Base-by-base conservation (phyloP, 2,329 filamentous ascomycete species). In the Scopulariopsis brevicaulis region DNA sequence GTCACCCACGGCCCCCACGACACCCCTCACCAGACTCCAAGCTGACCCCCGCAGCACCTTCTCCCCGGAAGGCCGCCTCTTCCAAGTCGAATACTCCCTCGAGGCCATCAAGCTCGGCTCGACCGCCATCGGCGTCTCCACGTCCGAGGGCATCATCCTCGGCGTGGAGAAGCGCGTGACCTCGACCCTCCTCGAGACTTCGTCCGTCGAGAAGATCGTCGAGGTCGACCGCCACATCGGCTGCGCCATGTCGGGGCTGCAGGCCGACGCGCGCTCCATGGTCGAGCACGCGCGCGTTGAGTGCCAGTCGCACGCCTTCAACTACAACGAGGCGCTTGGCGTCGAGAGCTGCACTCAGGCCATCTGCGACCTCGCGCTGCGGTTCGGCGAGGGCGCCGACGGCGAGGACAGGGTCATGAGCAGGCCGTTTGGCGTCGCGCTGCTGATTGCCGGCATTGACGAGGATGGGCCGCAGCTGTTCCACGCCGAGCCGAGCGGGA, bases 71-170 rank as follows among this genome's bases (percentile, higher is more conserved):
- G 94, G 94, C 70, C 94, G 94, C 76, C 89, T 99, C 74, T 99
- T 99, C 84, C 94, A 99, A 80, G 94, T 99, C 80, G 94, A 99
- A 87, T 99, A 99, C 85, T 97, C 94, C 60, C 88, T 99, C 74
- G 94, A 99, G 81, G 94, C 94, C 75, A 99, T 99, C 84, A 99
- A 99, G 81, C 89, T 97, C 65, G 94, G 94, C 66, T 96, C 90
- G 68, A 99, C 94, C 66, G 94, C 94, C 70, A 99, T 99, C 77
- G 94, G 94, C 67, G 92, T 99, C 65, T 91, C 94, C 67, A 99
- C 94, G 54, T 89, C 90, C 59, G 89, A 95, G 72, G 94, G 94
- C 69, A 92, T 97, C 62, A 88, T 99, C 70, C 87, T 99, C 56
- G 94, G 94, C 65, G 94, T 99, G 63, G 94, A 99, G 79, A 99